Evolutionary conservation across 129 eudicot genomes (phyloP), one percentile per base, ranked within the genome.

Genomic region (Smallanthus sonchifolius): DNA sequence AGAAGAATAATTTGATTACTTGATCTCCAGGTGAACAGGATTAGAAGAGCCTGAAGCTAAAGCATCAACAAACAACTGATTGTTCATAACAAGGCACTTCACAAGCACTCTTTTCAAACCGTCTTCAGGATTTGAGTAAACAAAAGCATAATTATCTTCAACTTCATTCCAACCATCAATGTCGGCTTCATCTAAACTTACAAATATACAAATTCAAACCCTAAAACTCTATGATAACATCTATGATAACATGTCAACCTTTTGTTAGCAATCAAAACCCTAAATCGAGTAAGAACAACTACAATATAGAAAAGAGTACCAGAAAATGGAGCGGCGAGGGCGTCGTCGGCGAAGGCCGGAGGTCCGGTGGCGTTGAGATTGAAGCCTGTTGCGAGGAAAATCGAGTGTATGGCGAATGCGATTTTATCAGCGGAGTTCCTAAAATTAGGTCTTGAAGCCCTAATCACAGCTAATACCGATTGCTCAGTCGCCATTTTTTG

Each of bases 371-470:
- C 84, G 82, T 79, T 65, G 79, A 94, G 98, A 45, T 81, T 69
- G 63, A 61, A 86, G 2, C 97, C 98, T 32, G 88, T 44, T 66
- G 96, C 81, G n/a, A 88, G 86, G 73, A 90, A 88, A 11, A 85
- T 57, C 6, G 97, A 80, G 80, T 94, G 96, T 10, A 90, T 20
- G 6, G 89, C 88, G 73, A 83, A 94, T 0, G 85, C 91, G 0
- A 79, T 54, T 70, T 85, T 88, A 79, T 90, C 98, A 52, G 79
- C 83, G 7, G 81, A 11, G 81, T 73, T 80, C 17, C 86, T 86
- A 45, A 94, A 94, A 6, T 77, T 19, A 15, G 98, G 98, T 20
- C 98, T 73, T 2, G 97, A 83, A 4, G 98, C 96, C 73, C 97
- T 77, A 0, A 94, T 88, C 0, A 90, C 81, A 0, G 92, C 95